Percentiles rank a stretch among this genome's conserved stretches.
Evolutionary conservation across 2,329 filamentous ascomycete species (phyloP).

Genomic region (Monosporascus sp.): DNA sequence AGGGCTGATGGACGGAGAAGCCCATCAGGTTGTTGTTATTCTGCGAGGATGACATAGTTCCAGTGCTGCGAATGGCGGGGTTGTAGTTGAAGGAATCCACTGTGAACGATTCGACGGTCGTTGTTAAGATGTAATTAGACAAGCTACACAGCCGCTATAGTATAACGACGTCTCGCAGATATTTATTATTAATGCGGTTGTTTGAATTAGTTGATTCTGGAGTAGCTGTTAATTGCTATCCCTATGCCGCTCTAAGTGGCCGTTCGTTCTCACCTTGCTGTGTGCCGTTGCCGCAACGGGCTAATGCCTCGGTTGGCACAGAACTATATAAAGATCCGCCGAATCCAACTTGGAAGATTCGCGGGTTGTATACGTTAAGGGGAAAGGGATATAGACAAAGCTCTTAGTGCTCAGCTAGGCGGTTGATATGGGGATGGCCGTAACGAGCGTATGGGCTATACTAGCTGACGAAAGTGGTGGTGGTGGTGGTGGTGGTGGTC

Average conservation of each 20-base stretch:
- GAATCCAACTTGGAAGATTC: not conserved
- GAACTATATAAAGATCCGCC: not conserved
- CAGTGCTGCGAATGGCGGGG: constrained; percentile 5
- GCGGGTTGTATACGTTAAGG: not conserved
- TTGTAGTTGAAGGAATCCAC: constrained; percentile 12
- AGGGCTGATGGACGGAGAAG: constrained; percentile 57
- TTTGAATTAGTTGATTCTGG: not conserved
- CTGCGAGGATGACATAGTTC: constrained; percentile 28
- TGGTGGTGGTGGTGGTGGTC: not conserved
- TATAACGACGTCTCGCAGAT: not conserved
- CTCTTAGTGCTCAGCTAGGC: not conserved
- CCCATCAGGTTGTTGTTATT: constrained; percentile 37
- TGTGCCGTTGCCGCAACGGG: not conserved
- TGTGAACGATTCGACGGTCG: constrained; percentile 5
- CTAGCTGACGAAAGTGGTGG: not conserved
- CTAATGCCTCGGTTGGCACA: not conserved
- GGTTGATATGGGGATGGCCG: not conserved
- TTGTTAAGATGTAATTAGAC: not conserved
- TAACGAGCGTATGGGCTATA: not conserved
- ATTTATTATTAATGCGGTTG: not conserved
- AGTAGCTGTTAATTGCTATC: not conserved
- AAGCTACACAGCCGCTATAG: not conserved
- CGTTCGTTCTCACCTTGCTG: not conserved
- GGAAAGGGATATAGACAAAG: not conserved
- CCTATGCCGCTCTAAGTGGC: not conserved